Conservation (phyloP, 2,329 filamentous ascomycete species). For the Diplodia sapinea region DNA sequence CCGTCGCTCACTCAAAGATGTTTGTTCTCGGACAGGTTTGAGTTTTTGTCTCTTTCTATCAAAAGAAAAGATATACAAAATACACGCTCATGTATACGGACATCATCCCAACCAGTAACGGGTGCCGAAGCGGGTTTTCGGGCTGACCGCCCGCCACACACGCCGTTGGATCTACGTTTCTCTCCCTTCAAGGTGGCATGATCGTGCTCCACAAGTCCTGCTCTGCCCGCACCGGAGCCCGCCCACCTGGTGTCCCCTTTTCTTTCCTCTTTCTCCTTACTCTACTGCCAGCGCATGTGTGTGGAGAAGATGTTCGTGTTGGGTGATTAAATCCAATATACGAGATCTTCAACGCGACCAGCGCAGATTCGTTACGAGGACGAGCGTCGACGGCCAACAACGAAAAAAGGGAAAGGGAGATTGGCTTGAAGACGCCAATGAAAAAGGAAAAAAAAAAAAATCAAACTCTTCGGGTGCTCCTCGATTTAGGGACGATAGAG, state of each 20-base stretch:
- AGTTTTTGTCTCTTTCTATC: not conserved
- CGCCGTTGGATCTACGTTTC: not conserved
- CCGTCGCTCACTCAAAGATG: conserved; percentile 1
- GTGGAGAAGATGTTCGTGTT: not conserved
- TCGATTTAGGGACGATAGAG: not conserved
- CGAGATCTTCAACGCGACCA: not conserved
- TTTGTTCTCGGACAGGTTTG: not conserved
- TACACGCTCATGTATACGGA: not conserved
- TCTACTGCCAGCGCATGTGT: not conserved
- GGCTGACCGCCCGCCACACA: not conserved
- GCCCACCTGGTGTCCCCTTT: not conserved
- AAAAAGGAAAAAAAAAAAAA: not conserved
- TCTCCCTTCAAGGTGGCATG: not conserved
- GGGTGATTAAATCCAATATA: conserved; percentile 1
- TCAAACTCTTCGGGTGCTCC: not conserved
- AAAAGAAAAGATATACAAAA: not conserved
- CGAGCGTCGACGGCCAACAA: not conserved
- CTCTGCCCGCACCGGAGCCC: not conserved
- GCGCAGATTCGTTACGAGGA: not conserved
- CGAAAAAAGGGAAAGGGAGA: not conserved
- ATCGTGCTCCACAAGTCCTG: not conserved
- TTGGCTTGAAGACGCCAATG: not conserved
- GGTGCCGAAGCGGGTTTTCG: not conserved
- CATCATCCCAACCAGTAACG: not conserved
- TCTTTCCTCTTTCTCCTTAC: not conserved